A percentile compares a stretch with the other conserved stretches of the same genome.
Evolutionary conservation across 208 protist species (phyloP).

Genomic region (Zelonia costaricensis): DNA sequence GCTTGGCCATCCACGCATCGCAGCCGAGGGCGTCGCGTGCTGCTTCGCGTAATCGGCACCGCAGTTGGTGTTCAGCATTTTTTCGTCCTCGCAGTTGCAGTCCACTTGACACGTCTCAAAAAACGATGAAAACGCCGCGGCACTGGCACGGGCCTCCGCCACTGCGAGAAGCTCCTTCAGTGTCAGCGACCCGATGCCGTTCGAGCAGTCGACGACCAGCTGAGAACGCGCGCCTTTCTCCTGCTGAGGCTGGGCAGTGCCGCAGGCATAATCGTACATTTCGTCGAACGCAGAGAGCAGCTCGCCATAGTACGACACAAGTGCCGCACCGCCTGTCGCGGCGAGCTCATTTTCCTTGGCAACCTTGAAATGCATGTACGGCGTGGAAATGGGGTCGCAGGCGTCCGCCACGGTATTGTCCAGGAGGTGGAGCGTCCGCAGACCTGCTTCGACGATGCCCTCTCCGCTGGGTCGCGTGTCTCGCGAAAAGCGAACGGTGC

Average conservation of each 20-base stretch:
- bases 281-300: constrained; percentile 36
- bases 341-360: constrained; percentile 20
- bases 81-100: constrained; percentile 24
- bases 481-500: constrained; percentile 30
- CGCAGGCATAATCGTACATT: constrained; percentile 15
- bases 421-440: constrained; percentile 20
- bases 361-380: constrained; percentile 79
- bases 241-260: background rate
- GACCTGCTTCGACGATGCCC: constrained; percentile 39
- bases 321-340: background rate
- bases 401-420: constrained; percentile 19
- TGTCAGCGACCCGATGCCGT: constrained; percentile 82
- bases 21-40: constrained; percentile 35
- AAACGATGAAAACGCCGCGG: constrained; percentile 24
- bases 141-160: constrained; percentile 18
- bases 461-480: constrained; percentile 59
- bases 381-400: constrained; percentile 54
- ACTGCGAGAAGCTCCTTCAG: constrained; percentile 45
- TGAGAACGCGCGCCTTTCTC: constrained; percentile 11
- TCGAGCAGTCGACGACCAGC: constrained; percentile 87
- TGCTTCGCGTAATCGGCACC: constrained; percentile 92
- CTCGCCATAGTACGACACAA: constrained; percentile 33
- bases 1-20: constrained; percentile 34
- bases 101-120: constrained; percentile 64
- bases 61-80: constrained; percentile 75